Percentiles rank a stretch among this genome's conserved stretches.
These are phyloP conservation scores for Chlorella sp. DNA, from an alignment of 139 green algal species.

Conservation along the genomic window DNA sequence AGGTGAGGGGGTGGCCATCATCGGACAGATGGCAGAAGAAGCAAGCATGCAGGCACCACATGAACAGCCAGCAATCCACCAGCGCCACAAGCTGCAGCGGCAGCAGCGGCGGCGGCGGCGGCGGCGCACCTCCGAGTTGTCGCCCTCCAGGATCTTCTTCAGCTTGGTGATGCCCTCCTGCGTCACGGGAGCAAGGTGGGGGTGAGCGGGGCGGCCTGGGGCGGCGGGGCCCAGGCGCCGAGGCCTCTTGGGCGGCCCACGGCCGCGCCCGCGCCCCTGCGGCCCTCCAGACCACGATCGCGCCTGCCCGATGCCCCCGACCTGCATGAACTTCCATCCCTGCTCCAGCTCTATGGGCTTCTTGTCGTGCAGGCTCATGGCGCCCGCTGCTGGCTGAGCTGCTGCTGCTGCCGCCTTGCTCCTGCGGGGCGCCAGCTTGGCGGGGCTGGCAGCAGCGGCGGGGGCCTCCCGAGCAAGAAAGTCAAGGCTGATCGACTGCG, in stretches of 20 bases:
- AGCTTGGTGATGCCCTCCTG: slow-evolving; percentile 97
- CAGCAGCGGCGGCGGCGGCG: not conserved
- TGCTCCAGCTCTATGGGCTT: slow-evolving; percentile 86
- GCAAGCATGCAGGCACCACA: too few species aligned
- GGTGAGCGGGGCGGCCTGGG: not conserved
- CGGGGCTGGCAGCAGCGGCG: too few species aligned
- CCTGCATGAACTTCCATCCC: slow-evolving; percentile 94
- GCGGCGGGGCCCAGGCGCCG: not conserved
- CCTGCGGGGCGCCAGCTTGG: not conserved
- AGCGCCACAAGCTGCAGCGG: too few species aligned
- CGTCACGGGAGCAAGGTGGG: not conserved
- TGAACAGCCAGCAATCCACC: too few species aligned
- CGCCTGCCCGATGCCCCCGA: slow-evolving; percentile 23
- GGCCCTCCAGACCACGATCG: not conserved
- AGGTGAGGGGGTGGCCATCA: too few species aligned
- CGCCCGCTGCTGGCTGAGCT: not conserved
- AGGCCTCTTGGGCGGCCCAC: not conserved
- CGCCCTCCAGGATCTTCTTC: slow-evolving; percentile 88
- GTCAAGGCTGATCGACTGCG: too few species aligned
- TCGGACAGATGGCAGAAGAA: too few species aligned
- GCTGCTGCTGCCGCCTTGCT: slow-evolving; percentile 2
- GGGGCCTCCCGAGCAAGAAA: too few species aligned
- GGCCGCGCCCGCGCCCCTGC: not conserved
- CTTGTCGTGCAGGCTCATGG: not conserved
- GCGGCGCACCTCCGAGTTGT: slow-evolving; percentile 24